Base-by-base conservation (phyloP, 1,284 basidiomycete genomes). In the Fomitopsis pinicola region DNA sequence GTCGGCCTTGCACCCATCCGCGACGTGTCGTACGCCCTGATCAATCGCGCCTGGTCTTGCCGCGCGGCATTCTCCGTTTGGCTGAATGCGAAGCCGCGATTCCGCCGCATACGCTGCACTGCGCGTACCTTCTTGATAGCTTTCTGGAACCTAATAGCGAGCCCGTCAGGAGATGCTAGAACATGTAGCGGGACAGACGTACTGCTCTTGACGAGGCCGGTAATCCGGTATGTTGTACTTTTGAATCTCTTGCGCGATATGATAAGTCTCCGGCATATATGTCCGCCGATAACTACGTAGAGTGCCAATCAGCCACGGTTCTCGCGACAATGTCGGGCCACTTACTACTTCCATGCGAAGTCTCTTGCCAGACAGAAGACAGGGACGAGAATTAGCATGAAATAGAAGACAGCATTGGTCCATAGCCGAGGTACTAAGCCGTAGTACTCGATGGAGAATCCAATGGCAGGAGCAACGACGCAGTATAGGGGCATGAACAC, bases 181-280 rank as follows among this genome's bases (percentile, higher is more conserved):
- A 33, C 9, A 5, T 33, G 28, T 19, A 33, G 19, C 12, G 9
- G 17, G 15, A 17, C n/a, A 55, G 7, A 85, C 91, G 71, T 70
- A 94, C 88, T 99, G 97, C 76, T 97, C 97, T 78, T 98, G 97
- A 61, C 97, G 83, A 1, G 97, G 97, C 48, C 97, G 82, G 73
- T 98, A 98, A 73, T 99, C 97, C 9, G 95, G 95, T 63, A 98
- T 89, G 73, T 98, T 97, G 80, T 97, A 98, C 78, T 98, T 98
- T 76, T 96, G 94, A 19, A 94, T 79, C 75, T 99, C 97, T 73
- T 99, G 97, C 0, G 97, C 95, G 66, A 99, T 95, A 74, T 99
- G 97, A 75, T 98, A 98, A 17, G 95, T 89, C 54, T 88, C 83
- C 0, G 97, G 97, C 64, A 79, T 77, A 75, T 98, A 98, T 35